A percentile compares a stretch with the other conserved stretches of the same genome.
Conservation (phyloP, 2,329 filamentous ascomycete genomes). For the Phyllosticta ampelicida region DNA sequence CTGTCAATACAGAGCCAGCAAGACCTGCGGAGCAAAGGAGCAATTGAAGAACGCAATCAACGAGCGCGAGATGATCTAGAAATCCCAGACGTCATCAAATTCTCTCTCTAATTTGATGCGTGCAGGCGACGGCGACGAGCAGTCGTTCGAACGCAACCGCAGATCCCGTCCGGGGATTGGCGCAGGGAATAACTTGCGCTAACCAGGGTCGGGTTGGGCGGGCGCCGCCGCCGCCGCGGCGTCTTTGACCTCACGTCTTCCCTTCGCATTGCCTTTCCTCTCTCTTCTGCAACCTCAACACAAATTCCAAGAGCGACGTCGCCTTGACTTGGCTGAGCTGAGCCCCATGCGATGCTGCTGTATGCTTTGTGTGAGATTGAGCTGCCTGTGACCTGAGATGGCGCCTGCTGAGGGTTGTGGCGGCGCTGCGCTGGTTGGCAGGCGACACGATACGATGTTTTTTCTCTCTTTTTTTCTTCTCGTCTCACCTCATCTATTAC, state of each 20-base stretch:
- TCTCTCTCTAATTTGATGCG: background rate
- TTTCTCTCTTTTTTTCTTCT: no score
- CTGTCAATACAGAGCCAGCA: no score
- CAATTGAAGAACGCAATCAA: background rate
- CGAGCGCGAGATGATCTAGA: background rate
- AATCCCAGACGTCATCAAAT: background rate
- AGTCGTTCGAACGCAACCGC: background rate
- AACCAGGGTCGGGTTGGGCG: background rate
- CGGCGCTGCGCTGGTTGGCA: no score
- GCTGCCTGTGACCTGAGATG: background rate
- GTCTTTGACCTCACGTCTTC: background rate
- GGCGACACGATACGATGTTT: no score
- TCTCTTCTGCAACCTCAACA: background rate
- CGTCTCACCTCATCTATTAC: no score
- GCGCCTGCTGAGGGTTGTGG: no score
- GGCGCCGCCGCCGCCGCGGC: background rate
- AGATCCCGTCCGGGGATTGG: conserved; percentile 7
- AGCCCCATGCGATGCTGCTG: background rate
- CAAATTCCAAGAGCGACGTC: conserved; percentile 3
- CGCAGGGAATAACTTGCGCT: background rate
- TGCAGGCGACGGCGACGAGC: conserved; percentile 1
- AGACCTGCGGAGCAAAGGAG: background rate
- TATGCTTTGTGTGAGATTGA: conserved; percentile 4
- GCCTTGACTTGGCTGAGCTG: background rate
- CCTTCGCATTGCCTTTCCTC: background rate